These are phyloP conservation scores for Fusarium annulatum DNA, from an alignment of 2,329 filamentous ascomycete species.

Conservation along the genomic window DNA sequence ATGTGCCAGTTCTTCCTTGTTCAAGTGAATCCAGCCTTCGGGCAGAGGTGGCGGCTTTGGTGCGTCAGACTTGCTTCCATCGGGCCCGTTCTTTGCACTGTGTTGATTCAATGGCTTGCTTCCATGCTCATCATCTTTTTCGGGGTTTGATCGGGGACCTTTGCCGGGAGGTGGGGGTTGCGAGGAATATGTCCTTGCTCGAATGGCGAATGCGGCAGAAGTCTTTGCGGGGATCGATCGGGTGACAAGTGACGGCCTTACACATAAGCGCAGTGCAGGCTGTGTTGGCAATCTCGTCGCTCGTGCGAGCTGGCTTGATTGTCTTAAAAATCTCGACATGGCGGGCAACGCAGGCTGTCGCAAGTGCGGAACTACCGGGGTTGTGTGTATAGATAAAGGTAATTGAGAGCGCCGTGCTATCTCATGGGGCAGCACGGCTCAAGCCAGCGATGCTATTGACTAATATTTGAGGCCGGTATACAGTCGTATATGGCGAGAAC, in stretches of 20 bases:
- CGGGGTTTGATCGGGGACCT: slow-evolving; percentile 44
- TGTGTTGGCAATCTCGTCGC: slow-evolving; percentile 68
- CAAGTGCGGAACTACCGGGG: slow-evolving; percentile 51
- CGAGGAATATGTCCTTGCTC: slow-evolving; percentile 53
- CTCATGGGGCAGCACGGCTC: slow-evolving; percentile 48
- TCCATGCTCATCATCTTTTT: slow-evolving; percentile 42
- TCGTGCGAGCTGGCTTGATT: slow-evolving; percentile 73
- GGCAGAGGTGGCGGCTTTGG: slow-evolving; percentile 53
- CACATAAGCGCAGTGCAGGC: slow-evolving; percentile 60
- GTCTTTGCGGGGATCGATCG: slow-evolving; percentile 45
- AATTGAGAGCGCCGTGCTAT: slow-evolving; percentile 44
- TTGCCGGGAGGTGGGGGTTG: slow-evolving; percentile 54
- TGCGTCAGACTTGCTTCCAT: slow-evolving; percentile 37
- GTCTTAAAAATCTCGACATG: slow-evolving; percentile 76
- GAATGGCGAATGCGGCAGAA: slow-evolving; percentile 45
- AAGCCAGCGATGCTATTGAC: slow-evolving; percentile 10
- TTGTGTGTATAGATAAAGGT: slow-evolving; percentile 36
- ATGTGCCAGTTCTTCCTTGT: slow-evolving; percentile 59
- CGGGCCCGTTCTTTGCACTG: slow-evolving; percentile 26
- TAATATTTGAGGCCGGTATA: slow-evolving; percentile 1
- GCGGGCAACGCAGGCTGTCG: slow-evolving; percentile 47
- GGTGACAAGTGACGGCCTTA: slow-evolving; percentile 50
- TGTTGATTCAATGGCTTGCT: slow-evolving; percentile 28
- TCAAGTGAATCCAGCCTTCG: slow-evolving; percentile 60
- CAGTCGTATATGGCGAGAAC: slow-evolving; percentile 30